These are phyloP conservation scores for Prunus fruticosa DNA, from an alignment of 306 rosid species.

Conservation along the genomic window DNA sequence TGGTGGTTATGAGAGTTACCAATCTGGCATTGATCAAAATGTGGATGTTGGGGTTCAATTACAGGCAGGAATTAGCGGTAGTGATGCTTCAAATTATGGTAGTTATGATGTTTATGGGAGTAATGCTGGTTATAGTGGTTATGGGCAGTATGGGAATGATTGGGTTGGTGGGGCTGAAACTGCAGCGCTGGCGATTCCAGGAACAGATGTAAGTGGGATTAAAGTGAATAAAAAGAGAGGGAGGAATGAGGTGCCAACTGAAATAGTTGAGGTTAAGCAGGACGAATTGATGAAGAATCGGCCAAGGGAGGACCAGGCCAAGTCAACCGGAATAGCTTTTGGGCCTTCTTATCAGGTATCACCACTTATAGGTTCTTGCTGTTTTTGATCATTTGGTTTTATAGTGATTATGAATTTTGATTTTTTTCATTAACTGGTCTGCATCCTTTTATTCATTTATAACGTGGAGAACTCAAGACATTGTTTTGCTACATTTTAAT, in stretches of 20 bases:
- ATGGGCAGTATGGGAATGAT: slow-evolving; percentile 42
- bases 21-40: slow-evolving; percentile 36
- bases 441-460: neutral
- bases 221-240: slow-evolving; percentile 63
- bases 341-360: slow-evolving; percentile 91
- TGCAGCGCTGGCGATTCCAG: slow-evolving; percentile 28
- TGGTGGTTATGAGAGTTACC: slow-evolving; percentile 39
- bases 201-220: slow-evolving; percentile 21
- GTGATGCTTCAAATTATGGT: slow-evolving; percentile 27
- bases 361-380: slow-evolving; percentile 4
- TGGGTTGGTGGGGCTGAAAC: slow-evolving; percentile 38
- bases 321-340: slow-evolving; percentile 81
- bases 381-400: neutral
- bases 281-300: slow-evolving; percentile 91
- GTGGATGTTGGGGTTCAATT: slow-evolving; percentile 25
- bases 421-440: neutral
- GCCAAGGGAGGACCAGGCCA: slow-evolving; percentile 86
- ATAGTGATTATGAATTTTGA: neutral
- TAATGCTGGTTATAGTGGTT: slow-evolving; percentile 28
- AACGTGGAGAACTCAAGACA: neutral
- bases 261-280: slow-evolving; percentile 85
- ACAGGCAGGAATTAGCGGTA: slow-evolving; percentile 34
- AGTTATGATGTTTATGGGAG: slow-evolving; percentile 34
- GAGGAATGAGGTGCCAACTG: slow-evolving; percentile 65
- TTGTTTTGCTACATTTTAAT: neutral